Evolutionary conservation across 1,139 yeast genomes (phyloP).

Genomic region (Nadsonia starkeyi-henricii): DNA sequence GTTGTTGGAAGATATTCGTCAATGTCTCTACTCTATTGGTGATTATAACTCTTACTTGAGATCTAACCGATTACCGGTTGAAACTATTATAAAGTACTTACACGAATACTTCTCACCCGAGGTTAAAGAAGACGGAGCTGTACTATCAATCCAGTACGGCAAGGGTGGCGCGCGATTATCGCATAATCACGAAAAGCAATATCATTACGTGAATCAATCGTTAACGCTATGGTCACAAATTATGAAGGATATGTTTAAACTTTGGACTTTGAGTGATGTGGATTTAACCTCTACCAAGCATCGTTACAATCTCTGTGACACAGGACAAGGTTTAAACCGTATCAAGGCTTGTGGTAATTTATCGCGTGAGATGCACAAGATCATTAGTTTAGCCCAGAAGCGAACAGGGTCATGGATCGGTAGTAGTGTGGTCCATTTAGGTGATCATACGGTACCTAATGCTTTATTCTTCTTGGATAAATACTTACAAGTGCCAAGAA

Average conservation of each 20-base stretch:
- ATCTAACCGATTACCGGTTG: conserved; percentile 50
- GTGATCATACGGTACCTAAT: conserved; percentile 69
- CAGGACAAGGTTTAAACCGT: conserved; percentile 67
- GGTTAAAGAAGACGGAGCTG: conserved; percentile 24
- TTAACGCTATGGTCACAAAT: conserved; percentile 57
- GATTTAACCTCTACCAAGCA: conserved; percentile 39
- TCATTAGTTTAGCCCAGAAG: conserved; percentile 45
- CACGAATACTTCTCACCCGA: conserved; percentile 35
- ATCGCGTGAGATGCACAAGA: conserved; percentile 52
- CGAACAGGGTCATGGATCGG: conserved; percentile 60
- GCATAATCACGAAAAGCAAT: conserved; percentile 56
- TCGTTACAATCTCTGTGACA: conserved; percentile 46
- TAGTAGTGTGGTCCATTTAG: conserved; percentile 59
- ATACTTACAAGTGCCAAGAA: conserved; percentile 61
- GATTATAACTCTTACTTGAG: conserved; percentile 61
- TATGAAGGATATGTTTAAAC: conserved; percentile 56
- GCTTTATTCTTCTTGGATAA: conserved; percentile 63
- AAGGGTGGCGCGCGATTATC: conserved; percentile 52
- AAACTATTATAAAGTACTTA: conserved; percentile 42
- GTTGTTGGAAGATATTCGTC: conserved; percentile 45
- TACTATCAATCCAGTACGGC: conserved; percentile 52
- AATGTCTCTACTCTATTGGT: conserved; percentile 56
- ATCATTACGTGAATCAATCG: conserved; percentile 55
- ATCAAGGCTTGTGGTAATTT: conserved; percentile 56
- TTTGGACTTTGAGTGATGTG: conserved; percentile 61